Evolutionary conservation across 768 basidiomycete genomes (phyloP).

Genomic region (Boletus insuetus): DNA sequence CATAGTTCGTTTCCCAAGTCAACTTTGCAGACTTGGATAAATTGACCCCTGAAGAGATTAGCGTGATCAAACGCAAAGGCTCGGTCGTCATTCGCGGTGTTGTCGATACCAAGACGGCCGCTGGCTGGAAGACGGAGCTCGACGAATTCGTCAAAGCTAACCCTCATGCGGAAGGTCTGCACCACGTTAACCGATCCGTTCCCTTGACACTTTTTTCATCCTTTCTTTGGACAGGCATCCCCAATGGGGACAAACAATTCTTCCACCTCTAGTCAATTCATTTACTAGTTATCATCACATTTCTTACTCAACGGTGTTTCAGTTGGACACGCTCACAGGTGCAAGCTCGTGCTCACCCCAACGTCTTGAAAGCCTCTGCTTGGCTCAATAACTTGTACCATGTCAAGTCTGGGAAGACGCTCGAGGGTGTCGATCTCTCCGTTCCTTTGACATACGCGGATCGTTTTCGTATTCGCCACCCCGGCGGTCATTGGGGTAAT

Average conservation of each 20-base stretch:
- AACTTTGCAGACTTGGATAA: slow-evolving; percentile 51
- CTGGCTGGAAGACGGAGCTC: slow-evolving; percentile 55
- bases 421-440: slow-evolving; percentile 56
- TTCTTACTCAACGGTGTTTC: neutral
- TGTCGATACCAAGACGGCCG: slow-evolving; percentile 54
- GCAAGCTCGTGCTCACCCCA: slow-evolving; percentile 66
- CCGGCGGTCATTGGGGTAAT: slow-evolving; percentile 53
- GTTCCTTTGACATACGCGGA: slow-evolving; percentile 71
- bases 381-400: slow-evolving; percentile 71
- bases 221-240: slow-evolving; percentile 39
- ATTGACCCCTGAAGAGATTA: slow-evolving; percentile 44
- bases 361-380: slow-evolving; percentile 51
- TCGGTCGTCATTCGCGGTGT: slow-evolving; percentile 61
- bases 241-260: slow-evolving; percentile 64
- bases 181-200: neutral
- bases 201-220: neutral
- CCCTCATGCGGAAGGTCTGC: slow-evolving; percentile 50
- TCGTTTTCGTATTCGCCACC: slow-evolving; percentile 69
- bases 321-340: slow-evolving; percentile 58
- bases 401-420: slow-evolving; percentile 33
- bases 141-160: slow-evolving; percentile 57
- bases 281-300: neutral
- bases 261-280: slow-evolving; percentile 64
- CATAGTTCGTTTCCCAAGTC: slow-evolving; percentile 61
- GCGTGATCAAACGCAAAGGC: slow-evolving; percentile 52